Evolutionary conservation across 129 eudicot species (phyloP), one percentile per base, ranked within the genome.

Genomic region (Lactuca saligna): DNA sequence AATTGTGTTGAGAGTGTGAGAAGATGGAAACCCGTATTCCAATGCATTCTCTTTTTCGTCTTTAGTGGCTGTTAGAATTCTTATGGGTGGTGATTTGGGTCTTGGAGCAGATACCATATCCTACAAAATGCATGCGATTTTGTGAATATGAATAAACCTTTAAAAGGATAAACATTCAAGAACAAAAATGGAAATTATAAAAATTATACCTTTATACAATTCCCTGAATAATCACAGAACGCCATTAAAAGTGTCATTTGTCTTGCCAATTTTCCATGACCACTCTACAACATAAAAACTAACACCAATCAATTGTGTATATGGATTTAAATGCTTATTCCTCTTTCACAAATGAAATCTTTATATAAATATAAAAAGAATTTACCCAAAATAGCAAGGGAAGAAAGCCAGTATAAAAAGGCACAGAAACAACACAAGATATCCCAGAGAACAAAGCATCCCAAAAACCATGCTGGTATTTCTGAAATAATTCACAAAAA

Each of bases 381-480:
- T 10, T 51, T 87, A 94, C 99, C 99, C 99, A 94, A 84, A 89
- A 94, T 49, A 94, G 93, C 75, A 94, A 78, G 37, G 99, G 99
- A 56, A 94, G 95, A 73, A 94, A 94, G 16, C 84, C 97, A 75
- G 97, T 94, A 79, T 94, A 94, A 79, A 94, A 94, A 57, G 99
- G 99, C 76, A 94, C 99, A 71, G 99, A 94, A 70, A 89, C 99
- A 81, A 89, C 97, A 76, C 90, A 94, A 50, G 99, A 94, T 79
- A 94, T 34, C 57, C 63, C 93, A 82, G 93, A 83, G 65, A 89
- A 94, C 54, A 94, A 84, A 48, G 76, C 87, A 87, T 94, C 99
- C 85, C 77, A 75, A 61, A 46, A 54, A 56, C 85, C 81, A 69
- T 87, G 83, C 75, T 87, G 90, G 44, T 81, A 87, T 68, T 78